Percentiles rank a stretch among this genome's conserved stretches.
phyloP scores from a whole-genome alignment of 1,139 yeast genomes.

The Lodderomyces metapsilosis region DNA sequence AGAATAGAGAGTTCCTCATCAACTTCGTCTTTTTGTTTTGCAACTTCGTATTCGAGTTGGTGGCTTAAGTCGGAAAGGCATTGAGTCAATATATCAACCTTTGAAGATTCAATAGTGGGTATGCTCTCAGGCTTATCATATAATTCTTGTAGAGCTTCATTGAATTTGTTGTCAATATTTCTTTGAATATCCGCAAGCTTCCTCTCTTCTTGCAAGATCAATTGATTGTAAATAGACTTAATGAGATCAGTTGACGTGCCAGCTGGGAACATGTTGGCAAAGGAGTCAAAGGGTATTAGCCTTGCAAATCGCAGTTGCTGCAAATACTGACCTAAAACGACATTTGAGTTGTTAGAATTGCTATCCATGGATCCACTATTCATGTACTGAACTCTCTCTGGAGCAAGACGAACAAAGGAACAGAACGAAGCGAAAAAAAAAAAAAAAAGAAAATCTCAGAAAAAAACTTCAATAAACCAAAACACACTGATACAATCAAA shows the following conservation, averaged over 20 bases:
- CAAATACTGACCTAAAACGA: constrained; percentile 13
- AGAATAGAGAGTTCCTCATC: neutral
- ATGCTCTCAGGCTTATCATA: constrained; percentile 4
- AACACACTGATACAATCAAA: neutral
- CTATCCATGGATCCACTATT: neutral
- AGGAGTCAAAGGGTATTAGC: constrained; percentile 8
- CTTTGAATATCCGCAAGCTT: constrained; percentile 15
- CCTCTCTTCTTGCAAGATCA: constrained; percentile 21
- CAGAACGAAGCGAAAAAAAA: constrained; percentile 1
- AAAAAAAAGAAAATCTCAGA: constrained; percentile 5
- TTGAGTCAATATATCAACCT: constrained; percentile 3
- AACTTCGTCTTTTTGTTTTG: neutral
- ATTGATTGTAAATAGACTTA: constrained; percentile 17
- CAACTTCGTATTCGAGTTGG: neutral
- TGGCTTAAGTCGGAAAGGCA: constrained; percentile 4
- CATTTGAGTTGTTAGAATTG: neutral
- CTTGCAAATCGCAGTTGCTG: constrained; percentile 14
- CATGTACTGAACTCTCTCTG: neutral
- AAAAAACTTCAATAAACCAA: neutral
- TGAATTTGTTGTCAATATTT: constrained; percentile 20
- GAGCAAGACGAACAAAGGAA: neutral
- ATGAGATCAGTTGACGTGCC: constrained; percentile 7
- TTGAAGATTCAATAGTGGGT: constrained; percentile 5
- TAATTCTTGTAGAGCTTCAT: constrained; percentile 22
- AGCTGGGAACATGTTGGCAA: constrained; percentile 14